Conservation (phyloP, 2,329 filamentous ascomycete genomes). For the Hypoxylon sp. region DNA sequence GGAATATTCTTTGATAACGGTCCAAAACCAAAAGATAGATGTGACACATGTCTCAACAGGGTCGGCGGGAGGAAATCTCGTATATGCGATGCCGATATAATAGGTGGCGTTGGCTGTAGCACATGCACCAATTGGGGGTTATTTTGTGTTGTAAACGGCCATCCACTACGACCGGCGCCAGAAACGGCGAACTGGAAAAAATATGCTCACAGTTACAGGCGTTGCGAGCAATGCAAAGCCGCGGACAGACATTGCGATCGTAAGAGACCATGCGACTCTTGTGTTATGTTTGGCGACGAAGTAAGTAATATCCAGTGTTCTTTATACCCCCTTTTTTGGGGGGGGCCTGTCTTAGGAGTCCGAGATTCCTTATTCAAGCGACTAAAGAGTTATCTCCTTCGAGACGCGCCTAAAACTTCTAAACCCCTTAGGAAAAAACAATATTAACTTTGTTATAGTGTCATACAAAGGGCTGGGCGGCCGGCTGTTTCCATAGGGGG, state of each 20-base stretch:
- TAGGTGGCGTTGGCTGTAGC: neutral
- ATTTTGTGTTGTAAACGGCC: neutral
- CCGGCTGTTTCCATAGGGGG: constrained; percentile 26
- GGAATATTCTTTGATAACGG: too few relatives aligned
- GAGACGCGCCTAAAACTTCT: too few relatives aligned
- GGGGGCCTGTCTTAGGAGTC: too few relatives aligned
- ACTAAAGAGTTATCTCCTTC: too few relatives aligned
- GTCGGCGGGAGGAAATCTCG: neutral
- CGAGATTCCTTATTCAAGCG: too few relatives aligned
- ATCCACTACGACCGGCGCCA: neutral
- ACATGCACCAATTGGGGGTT: neutral
- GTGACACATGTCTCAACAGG: neutral
- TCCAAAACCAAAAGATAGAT: neutral
- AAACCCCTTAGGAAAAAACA: too few relatives aligned
- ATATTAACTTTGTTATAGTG: too few relatives aligned
- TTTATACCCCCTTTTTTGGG: too few relatives aligned
- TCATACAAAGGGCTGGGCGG: too few relatives aligned
- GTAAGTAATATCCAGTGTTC: too few relatives aligned
- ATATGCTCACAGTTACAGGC: neutral
- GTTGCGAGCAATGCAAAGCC: neutral
- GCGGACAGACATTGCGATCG: constrained; percentile 18
- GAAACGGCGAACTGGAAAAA: neutral
- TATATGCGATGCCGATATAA: neutral
- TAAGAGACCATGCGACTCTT: constrained; percentile 36
- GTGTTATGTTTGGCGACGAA: neutral